Evolutionary conservation across 192 early-diverging fungal species (phyloP).

Genomic region (Backusella tarrabulga): DNA sequence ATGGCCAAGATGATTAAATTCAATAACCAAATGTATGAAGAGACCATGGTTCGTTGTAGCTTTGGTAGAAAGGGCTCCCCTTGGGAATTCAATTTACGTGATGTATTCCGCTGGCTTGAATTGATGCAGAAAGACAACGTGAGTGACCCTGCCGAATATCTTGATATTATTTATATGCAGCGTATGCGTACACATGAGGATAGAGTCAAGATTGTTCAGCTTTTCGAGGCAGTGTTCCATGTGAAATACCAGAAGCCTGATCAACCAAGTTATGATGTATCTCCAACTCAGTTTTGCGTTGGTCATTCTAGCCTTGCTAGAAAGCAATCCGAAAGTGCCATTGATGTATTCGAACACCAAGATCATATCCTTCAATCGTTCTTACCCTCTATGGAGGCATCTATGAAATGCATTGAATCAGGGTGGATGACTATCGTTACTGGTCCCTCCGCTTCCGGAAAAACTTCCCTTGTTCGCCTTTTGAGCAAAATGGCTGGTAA

Average conservation of each 20-base stretch:
- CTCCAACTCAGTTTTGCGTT: constrained; percentile 51
- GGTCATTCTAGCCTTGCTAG: constrained; percentile 64
- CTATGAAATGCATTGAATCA: constrained; percentile 87
- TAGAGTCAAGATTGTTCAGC: constrained; percentile 51
- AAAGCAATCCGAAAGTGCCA: constrained; percentile 20
- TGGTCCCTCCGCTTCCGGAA: constrained; percentile 82
- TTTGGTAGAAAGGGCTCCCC: constrained; percentile 81
- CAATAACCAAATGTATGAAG: constrained; percentile 82
- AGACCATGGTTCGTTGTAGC: constrained; percentile 73
- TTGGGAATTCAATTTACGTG: constrained; percentile 99
- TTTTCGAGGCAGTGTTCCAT: constrained; percentile 59
- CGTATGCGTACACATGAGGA: constrained; percentile 86
- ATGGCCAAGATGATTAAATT: constrained; percentile 71
- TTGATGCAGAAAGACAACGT: constrained; percentile 59
- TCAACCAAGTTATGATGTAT: constrained; percentile 50
- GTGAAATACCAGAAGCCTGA: constrained; percentile 35
- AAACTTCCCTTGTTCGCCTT: constrained; percentile 83
- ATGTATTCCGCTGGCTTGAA: constrained; percentile 93
- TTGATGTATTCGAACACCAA: constrained; percentile 41
- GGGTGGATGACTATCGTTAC: constrained; percentile 91
- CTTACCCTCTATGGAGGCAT: constrained; percentile 66
- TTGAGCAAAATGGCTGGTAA: constrained; percentile 83
- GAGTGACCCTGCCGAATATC: constrained; percentile 60
- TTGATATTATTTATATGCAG: constrained; percentile 86
- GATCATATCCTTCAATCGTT: constrained; percentile 67